Evolutionary conservation across 768 basidiomycete species (phyloP).

Genomic region (Mycena filopes): DNA sequence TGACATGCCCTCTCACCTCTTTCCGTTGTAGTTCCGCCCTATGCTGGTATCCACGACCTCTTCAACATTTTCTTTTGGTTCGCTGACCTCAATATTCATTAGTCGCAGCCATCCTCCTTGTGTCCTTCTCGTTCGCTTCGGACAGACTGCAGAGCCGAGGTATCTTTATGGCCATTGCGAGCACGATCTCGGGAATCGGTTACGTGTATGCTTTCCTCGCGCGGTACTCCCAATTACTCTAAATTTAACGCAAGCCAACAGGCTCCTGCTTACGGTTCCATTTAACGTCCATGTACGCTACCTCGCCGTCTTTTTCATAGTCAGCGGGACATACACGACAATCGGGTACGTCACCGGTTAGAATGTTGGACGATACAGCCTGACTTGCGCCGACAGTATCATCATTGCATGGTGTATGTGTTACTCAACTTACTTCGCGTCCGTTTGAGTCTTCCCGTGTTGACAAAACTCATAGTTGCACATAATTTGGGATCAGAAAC

Average conservation of each 20-base stretch:
- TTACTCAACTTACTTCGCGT: too few species aligned
- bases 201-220: conserved; percentile 62
- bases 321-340: conserved; percentile 79
- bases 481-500: conserved; percentile 85
- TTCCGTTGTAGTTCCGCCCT: conserved; percentile 69
- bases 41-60: conserved; percentile 49
- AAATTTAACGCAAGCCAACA: conserved; percentile 34
- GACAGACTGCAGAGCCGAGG: conserved; percentile 74
- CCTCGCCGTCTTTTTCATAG: conserved; percentile 83
- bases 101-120: conserved; percentile 72
- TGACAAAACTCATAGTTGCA: conserved; percentile 53
- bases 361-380: neutral
- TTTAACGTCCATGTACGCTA: conserved; percentile 72
- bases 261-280: conserved; percentile 65
- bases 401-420: conserved; percentile 80
- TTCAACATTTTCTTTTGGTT: neutral
- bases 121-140: conserved; percentile 67
- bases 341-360: conserved; percentile 55
- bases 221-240: too few species aligned
- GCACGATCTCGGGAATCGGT: conserved; percentile 63
- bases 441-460: neutral
- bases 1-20: neutral
- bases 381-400: conserved; percentile 38
- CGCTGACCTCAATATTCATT: neutral
- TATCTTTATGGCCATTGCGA: conserved; percentile 55